phyloP scores from a whole-genome alignment of 208 protist species.

The Tritrichomonas musculus region DNA sequence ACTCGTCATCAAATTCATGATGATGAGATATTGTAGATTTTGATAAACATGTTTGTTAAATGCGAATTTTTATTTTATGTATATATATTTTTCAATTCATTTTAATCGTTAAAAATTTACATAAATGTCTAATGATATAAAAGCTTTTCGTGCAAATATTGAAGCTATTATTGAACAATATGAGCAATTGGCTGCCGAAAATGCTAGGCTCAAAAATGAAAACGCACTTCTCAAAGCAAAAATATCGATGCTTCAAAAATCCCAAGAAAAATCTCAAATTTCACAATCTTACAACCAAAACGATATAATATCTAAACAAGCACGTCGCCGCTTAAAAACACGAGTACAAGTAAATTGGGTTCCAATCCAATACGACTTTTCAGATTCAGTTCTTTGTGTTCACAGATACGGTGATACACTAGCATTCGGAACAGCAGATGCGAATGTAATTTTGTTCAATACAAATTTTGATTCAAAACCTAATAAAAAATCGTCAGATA shows the following conservation, averaged over 20 bases:
- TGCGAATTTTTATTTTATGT: too few species aligned
- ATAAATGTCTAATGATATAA: neutral
- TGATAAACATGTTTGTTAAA: too few species aligned
- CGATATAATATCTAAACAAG: neutral
- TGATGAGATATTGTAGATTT: too few species aligned
- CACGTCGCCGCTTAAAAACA: neutral
- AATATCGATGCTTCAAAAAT: neutral
- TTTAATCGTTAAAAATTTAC: too few species aligned
- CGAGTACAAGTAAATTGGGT: neutral
- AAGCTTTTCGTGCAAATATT: neutral
- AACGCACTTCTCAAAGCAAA: neutral
- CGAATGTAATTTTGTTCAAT: neutral
- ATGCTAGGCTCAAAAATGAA: neutral
- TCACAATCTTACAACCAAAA: neutral
- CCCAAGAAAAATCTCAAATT: neutral
- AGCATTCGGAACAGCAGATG: neutral
- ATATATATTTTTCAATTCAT: too few species aligned
- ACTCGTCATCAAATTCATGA: too few species aligned
- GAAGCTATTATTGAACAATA: neutral
- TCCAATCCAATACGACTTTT: neutral
- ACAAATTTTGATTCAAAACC: too few species aligned
- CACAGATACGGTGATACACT: neutral
- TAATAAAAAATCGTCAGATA: too few species aligned
- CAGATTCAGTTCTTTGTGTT: neutral
- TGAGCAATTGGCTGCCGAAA: neutral